Evolutionary conservation across 768 basidiomycete species (phyloP).

Genomic region (Lactarius quietus): DNA sequence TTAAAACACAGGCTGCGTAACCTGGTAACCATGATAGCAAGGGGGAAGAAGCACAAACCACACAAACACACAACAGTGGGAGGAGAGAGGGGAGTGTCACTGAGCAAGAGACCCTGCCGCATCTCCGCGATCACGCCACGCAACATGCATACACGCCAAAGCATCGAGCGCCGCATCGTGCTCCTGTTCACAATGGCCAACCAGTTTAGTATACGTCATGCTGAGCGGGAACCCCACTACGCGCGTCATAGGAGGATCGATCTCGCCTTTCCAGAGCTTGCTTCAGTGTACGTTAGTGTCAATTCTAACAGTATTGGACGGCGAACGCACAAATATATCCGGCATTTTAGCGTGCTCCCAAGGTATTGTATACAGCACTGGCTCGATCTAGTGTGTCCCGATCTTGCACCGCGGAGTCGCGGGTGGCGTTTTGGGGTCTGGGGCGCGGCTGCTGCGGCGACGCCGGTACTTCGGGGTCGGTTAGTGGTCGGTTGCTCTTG

Average conservation of each 20-base stretch:
- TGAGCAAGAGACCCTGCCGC: too few relatives aligned
- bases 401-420: slow-evolving; percentile 7
- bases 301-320: too few relatives aligned
- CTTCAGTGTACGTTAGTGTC: too few relatives aligned
- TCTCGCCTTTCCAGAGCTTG: too few relatives aligned
- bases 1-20: too few relatives aligned
- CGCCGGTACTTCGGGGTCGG: too few relatives aligned
- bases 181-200: slow-evolving; percentile 19
- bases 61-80: too few relatives aligned
- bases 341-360: slow-evolving; percentile 16
- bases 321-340: slow-evolving; percentile 22
- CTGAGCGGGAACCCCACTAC: slow-evolving; percentile 1
- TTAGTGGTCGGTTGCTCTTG: too few relatives aligned
- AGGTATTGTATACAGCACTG: slow-evolving; percentile 15
- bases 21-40: too few relatives aligned
- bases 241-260: slow-evolving; percentile 6
- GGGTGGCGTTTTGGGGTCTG: not conserved
- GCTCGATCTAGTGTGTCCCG: slow-evolving; percentile 20
- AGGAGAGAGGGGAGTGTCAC: too few relatives aligned
- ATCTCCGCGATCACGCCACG: slow-evolving; percentile 17
- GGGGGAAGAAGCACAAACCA: too few relatives aligned
- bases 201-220: slow-evolving; percentile 9
- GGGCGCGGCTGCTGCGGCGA: too few relatives aligned
- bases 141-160: slow-evolving; percentile 13
- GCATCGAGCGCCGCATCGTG: slow-evolving; percentile 21